Conservation (phyloP, 306 rosid species). For the Argentina anserina region DNA sequence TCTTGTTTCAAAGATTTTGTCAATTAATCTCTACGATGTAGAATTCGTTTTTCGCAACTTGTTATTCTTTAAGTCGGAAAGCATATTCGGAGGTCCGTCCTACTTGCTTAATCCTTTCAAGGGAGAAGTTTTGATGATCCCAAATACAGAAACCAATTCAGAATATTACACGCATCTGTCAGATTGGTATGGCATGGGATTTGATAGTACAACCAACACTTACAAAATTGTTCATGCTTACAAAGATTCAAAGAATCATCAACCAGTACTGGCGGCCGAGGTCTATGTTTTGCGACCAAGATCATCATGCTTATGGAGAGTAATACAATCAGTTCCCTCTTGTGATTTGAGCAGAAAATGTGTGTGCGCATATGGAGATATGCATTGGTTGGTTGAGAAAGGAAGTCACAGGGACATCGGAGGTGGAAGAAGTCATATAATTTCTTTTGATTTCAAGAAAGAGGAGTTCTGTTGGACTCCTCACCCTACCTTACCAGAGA, state of each 20-base stretch:
- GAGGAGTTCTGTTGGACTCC: background rate
- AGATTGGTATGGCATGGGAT: background rate
- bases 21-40: background rate
- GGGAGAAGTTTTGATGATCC: background rate
- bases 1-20: background rate
- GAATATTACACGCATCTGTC: background rate
- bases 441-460: background rate
- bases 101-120: background rate
- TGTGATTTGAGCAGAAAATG: background rate
- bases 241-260: background rate
- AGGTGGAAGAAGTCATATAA: background rate
- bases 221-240: background rate
- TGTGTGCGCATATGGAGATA: background rate
- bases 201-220: background rate
- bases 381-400: background rate
- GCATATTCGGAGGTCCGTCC: background rate
- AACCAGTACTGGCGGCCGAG: background rate
- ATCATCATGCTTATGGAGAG: background rate
- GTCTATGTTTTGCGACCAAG: background rate
- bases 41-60: background rate
- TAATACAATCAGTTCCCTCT: background rate
- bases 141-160: background rate
- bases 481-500: background rate
- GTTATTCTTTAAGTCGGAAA: background rate
- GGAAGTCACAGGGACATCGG: background rate